Conservation (phyloP, 768 basidiomycete species). For the Megacollybia marginata region DNA sequence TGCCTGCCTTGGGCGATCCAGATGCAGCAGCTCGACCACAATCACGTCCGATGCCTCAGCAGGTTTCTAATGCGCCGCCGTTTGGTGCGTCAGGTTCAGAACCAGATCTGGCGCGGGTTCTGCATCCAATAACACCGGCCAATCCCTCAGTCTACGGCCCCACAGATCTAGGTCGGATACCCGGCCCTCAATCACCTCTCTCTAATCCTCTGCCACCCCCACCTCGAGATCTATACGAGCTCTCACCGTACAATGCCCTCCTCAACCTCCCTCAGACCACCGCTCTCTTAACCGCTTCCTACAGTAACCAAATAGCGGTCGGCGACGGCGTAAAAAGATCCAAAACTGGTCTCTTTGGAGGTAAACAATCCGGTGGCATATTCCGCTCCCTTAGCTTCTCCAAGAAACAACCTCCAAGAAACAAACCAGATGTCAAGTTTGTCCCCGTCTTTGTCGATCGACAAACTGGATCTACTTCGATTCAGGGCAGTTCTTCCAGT, state of each 20-base stretch:
- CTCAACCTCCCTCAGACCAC: slow-evolving; percentile 45
- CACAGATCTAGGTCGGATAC: slow-evolving; percentile 13
- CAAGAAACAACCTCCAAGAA: slow-evolving; percentile 6
- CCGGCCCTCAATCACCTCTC: slow-evolving; percentile 7
- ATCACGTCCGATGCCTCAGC: background rate
- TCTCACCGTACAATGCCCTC: slow-evolving; percentile 48
- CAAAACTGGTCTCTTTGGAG: slow-evolving; percentile 14
- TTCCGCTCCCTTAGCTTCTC: slow-evolving; percentile 36
- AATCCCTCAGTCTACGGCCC: slow-evolving; percentile 21
- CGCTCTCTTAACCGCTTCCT: slow-evolving; percentile 26
- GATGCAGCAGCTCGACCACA: background rate
- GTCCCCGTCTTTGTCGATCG: slow-evolving; percentile 13
- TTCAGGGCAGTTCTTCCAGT: background rate
- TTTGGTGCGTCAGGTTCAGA: background rate
- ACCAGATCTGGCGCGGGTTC: slow-evolving; percentile 16
- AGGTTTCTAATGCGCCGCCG: background rate
- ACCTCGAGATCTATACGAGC: slow-evolving; percentile 53
- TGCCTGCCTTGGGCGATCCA: background rate
- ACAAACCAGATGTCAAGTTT: slow-evolving; percentile 5
- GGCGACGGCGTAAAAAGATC: slow-evolving; percentile 10
- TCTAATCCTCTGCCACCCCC: slow-evolving; percentile 59
- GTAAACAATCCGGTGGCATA: slow-evolving; percentile 32
- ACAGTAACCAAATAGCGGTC: slow-evolving; percentile 10
- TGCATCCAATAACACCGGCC: slow-evolving; percentile 25
- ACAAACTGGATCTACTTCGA: slow-evolving; percentile 1